phyloP scores from a whole-genome alignment of 148 eudicot species.

The Chenopodium berlandieri region DNA sequence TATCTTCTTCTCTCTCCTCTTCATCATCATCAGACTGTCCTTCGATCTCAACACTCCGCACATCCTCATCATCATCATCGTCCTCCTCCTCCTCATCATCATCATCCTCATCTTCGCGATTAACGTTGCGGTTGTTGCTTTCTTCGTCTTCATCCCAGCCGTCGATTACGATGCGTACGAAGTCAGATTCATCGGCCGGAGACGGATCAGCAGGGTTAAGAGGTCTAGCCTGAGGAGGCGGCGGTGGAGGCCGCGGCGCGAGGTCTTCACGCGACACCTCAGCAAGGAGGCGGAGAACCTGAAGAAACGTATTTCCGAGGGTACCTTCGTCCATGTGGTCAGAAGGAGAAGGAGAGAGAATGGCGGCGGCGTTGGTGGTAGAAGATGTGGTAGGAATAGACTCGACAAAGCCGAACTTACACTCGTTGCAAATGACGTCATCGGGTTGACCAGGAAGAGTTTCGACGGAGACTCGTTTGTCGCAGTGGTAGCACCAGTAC shows the following conservation, averaged over 20 bases:
- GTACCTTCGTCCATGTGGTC: constrained; percentile 28
- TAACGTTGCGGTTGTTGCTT: constrained; percentile 10
- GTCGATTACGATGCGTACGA: constrained; percentile 60
- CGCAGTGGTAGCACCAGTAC: constrained; percentile 84
- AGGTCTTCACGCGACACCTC: constrained; percentile 66
- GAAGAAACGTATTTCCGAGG: constrained; percentile 55
- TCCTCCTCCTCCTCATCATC: constrained; percentile 35
- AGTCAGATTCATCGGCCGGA: constrained; percentile 34
- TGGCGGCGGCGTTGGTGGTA: neutral
- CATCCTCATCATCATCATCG: constrained; percentile 23
- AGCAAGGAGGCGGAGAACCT: constrained; percentile 63
- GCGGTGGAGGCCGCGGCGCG: constrained; percentile 57
- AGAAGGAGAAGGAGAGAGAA: constrained; percentile 12
- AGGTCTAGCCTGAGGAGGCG: constrained; percentile 16
- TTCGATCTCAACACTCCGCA: constrained; percentile 36
- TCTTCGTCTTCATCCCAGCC: constrained; percentile 43
- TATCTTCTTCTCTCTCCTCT: constrained; percentile 40
- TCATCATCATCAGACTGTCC: constrained; percentile 30
- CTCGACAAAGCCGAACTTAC: constrained; percentile 83
- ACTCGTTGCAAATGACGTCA: constrained; percentile 62
- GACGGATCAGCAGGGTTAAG: constrained; percentile 36
- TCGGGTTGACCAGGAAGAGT: constrained; percentile 50
- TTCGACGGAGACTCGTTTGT: constrained; percentile 62
- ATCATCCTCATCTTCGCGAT: constrained; percentile 34
- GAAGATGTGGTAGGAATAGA: constrained; percentile 27